phyloP scores from a whole-genome alignment of 2,329 filamentous ascomycete genomes.

The Aotearoamyces nothofagi region DNA sequence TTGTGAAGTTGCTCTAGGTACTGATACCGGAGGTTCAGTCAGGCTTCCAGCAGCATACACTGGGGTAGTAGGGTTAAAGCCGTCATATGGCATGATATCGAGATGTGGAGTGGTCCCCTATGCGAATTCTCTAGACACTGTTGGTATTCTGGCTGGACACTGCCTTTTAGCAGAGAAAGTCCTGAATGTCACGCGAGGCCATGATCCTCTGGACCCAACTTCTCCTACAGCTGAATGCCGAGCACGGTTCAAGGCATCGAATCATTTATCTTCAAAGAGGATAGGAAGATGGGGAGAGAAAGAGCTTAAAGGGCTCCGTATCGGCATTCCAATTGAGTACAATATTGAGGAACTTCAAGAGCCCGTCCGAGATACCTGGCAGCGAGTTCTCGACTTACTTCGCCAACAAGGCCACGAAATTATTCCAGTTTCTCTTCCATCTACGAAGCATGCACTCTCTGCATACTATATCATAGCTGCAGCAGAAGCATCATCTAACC shows the following conservation, averaged over 20 bases:
- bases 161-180: conserved; percentile 21
- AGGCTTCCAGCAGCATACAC: conserved; percentile 59
- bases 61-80: conserved; percentile 54
- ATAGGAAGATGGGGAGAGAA: background rate
- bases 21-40: conserved; percentile 69
- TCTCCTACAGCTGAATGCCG: conserved; percentile 32
- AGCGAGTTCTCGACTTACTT: conserved; percentile 40
- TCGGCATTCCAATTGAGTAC: conserved; percentile 60
- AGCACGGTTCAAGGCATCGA: conserved; percentile 3
- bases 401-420: conserved; percentile 52
- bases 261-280: background rate
- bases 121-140: conserved; percentile 60
- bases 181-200: conserved; percentile 7
- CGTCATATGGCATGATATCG: conserved; percentile 53
- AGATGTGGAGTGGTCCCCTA: conserved; percentile 58
- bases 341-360: conserved; percentile 71
- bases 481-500: conserved; percentile 87
- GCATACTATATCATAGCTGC: conserved; percentile 94
- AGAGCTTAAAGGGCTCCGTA: conserved; percentile 18
- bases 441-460: conserved; percentile 71
- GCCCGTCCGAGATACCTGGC: conserved; percentile 56
- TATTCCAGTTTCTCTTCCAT: conserved; percentile 64
- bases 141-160: conserved; percentile 41
- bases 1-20: conserved; percentile 58
- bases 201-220: conserved; percentile 29